Conservation (phyloP, 345 rosid genomes). For the Draba incana region DNA sequence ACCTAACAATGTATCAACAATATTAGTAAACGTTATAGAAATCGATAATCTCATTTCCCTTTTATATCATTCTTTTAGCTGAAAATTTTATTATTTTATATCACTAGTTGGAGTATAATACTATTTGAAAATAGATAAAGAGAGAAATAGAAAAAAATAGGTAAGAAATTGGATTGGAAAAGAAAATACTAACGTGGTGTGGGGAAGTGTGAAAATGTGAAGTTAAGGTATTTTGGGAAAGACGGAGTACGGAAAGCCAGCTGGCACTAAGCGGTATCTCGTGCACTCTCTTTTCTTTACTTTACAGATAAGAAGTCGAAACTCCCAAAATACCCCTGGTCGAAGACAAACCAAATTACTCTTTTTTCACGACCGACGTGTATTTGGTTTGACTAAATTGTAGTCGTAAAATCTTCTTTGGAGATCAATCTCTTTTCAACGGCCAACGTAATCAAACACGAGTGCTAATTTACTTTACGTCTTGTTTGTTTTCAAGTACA, state of each 20-base stretch:
- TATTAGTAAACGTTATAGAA: no score
- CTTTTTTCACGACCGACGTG: constrained; percentile 20
- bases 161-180: background rate
- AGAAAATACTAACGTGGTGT: background rate
- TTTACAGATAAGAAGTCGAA: background rate
- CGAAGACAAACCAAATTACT: constrained; percentile 33
- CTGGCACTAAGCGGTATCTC: constrained; percentile 14
- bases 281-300: constrained; percentile 13
- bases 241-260: constrained; percentile 33
- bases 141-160: background rate
- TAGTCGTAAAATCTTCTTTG: background rate
- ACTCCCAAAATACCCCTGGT: constrained; percentile 18
- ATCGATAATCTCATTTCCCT: no score
- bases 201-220: constrained; percentile 30
- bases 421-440: constrained; percentile 10
- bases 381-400: constrained; percentile 32
- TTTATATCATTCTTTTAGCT: no score
- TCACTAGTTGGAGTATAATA: no score
- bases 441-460: background rate
- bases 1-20: no score
- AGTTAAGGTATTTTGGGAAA: constrained; percentile 26
- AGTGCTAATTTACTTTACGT: background rate
- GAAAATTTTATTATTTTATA: no score
- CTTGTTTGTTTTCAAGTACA: background rate
- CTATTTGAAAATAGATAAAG: no score